Conservation (phyloP, 2,329 filamentous ascomycete genomes). For the Aspergillus pseudonomiae region DNA sequence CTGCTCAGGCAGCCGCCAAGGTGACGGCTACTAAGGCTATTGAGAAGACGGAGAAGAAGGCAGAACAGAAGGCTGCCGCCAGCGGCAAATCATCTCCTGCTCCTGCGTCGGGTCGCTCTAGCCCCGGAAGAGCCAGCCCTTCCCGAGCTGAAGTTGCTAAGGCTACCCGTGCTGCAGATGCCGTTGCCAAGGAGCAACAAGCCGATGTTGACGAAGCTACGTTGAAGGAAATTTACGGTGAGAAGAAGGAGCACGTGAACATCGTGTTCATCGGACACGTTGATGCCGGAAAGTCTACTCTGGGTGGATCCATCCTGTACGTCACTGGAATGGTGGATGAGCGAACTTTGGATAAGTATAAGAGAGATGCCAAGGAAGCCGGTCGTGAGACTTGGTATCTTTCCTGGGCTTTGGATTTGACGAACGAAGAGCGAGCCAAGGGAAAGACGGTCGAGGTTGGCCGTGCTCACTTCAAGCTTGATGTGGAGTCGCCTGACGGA, state of each 20-base stretch:
- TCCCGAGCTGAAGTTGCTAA: conserved; percentile 60
- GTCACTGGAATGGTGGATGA: conserved; percentile 99
- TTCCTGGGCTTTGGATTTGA: conserved; percentile 96
- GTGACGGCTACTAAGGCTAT: conserved; percentile 86
- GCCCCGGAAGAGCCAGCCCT: conserved; percentile 76
- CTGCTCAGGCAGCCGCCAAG: conserved; percentile 73
- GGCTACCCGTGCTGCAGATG: conserved; percentile 72
- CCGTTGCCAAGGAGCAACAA: conserved; percentile 79
- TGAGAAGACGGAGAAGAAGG: conserved; percentile 80
- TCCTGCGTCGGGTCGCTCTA: conserved; percentile 76
- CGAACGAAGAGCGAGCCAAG: conserved; percentile 92
- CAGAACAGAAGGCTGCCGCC: conserved; percentile 50
- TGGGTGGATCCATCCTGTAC: conserved; percentile 91
- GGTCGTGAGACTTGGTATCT: conserved; percentile 98
- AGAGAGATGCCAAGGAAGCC: conserved; percentile 91
- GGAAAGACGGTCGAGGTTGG: conserved; percentile 98
- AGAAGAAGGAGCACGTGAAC: conserved; percentile 77
- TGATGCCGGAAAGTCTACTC: conserved; percentile 95
- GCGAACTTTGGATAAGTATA: conserved; percentile 97
- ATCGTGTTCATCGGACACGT: conserved; percentile 98
- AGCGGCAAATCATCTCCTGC: conserved; percentile 78
- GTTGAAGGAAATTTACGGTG: conserved; percentile 90
- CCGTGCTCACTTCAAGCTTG: conserved; percentile 90
- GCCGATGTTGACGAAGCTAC: conserved; percentile 81
- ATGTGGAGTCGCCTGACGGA: conserved; percentile 38